These are phyloP conservation scores for Diplocarpon rosae DNA, from an alignment of 2,329 filamentous ascomycete genomes.

Conservation along the genomic window DNA sequence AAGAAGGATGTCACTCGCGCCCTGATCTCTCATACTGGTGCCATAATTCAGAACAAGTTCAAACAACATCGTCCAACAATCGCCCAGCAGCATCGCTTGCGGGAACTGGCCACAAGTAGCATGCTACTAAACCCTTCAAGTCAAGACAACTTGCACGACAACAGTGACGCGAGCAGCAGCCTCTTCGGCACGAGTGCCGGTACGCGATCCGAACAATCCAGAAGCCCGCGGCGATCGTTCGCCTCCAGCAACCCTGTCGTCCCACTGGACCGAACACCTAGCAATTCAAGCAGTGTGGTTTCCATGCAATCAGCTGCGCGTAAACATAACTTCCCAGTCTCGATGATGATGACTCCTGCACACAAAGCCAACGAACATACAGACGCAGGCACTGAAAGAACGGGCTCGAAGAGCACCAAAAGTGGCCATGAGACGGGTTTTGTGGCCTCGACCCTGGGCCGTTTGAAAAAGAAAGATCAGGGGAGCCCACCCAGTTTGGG, in stretches of 20 bases:
- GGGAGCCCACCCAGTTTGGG: constrained; percentile 1
- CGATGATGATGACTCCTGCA: constrained; percentile 23
- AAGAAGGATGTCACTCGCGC: constrained; percentile 94
- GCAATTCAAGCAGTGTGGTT: constrained; percentile 22
- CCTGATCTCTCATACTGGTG: constrained; percentile 86
- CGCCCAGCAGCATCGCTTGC: constrained; percentile 65
- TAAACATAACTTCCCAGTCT: constrained; percentile 11
- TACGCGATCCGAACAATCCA: constrained; percentile 20
- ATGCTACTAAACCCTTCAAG: constrained; percentile 24
- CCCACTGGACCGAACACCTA: constrained; percentile 15
- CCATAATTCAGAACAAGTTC: constrained; percentile 96
- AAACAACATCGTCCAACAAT: constrained; percentile 75
- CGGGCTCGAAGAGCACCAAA: constrained; percentile 5
- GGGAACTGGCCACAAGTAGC: constrained; percentile 68
- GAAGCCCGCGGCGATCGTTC: constrained; percentile 24
- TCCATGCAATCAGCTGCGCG: constrained; percentile 14
- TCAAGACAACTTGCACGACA: constrained; percentile 24
- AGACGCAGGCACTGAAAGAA: constrained; percentile 8
- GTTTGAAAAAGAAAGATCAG: constrained; percentile 19
- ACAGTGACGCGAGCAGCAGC: constrained; percentile 25
- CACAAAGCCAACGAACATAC: constrained; percentile 5
- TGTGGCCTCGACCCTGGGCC: constrained; percentile 15
- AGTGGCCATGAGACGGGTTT: constrained; percentile 14
- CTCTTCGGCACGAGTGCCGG: constrained; percentile 19
- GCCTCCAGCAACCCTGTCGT: constrained; percentile 19